Evolutionary conservation across 2,329 filamentous ascomycete species (phyloP).

Genomic region (Trichoderma gracile): DNA sequence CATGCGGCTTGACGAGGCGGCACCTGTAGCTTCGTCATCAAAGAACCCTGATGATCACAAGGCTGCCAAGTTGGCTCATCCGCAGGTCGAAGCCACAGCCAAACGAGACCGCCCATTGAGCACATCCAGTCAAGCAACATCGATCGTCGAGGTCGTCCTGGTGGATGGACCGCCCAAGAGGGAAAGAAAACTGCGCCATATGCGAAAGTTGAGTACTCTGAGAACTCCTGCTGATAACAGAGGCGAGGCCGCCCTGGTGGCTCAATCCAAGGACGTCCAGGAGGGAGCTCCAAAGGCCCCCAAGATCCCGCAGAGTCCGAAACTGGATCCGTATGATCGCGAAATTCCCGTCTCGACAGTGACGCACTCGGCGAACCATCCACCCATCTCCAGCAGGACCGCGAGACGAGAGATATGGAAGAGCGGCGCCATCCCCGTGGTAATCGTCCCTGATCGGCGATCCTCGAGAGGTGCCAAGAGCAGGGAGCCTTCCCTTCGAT

Average conservation of each 20-base stretch:
- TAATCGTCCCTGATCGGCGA: slow-evolving; percentile 60
- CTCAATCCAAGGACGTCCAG: slow-evolving; percentile 26
- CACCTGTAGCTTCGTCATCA: slow-evolving; percentile 41
- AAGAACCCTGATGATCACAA: slow-evolving; percentile 29
- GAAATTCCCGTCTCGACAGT: slow-evolving; percentile 53
- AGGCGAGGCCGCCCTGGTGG: slow-evolving; percentile 24
- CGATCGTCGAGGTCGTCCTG: slow-evolving; percentile 59
- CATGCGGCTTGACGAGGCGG: slow-evolving; percentile 48
- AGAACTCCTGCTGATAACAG: slow-evolving; percentile 45
- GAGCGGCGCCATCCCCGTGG: slow-evolving; percentile 61
- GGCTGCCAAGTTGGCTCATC: slow-evolving; percentile 24
- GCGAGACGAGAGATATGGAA: slow-evolving; percentile 61
- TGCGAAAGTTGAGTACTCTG: slow-evolving; percentile 56
- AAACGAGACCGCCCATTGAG: slow-evolving; percentile 10
- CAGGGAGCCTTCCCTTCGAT: slow-evolving; percentile 58
- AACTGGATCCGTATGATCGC: slow-evolving; percentile 31
- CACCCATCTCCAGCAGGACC: slow-evolving; percentile 54
- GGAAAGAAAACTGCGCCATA: slow-evolving; percentile 60
- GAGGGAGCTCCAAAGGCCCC: slow-evolving; percentile 33
- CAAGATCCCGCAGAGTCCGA: slow-evolving; percentile 34
- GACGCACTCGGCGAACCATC: slow-evolving; percentile 48
- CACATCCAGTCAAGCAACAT: slow-evolving; percentile 55
- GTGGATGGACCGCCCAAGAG: slow-evolving; percentile 51
- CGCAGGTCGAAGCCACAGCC: not conserved
- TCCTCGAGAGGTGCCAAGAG: slow-evolving; percentile 57